Conservation (phyloP, 1,284 basidiomycete genomes). For the Apiotrichum gracile region DNA sequence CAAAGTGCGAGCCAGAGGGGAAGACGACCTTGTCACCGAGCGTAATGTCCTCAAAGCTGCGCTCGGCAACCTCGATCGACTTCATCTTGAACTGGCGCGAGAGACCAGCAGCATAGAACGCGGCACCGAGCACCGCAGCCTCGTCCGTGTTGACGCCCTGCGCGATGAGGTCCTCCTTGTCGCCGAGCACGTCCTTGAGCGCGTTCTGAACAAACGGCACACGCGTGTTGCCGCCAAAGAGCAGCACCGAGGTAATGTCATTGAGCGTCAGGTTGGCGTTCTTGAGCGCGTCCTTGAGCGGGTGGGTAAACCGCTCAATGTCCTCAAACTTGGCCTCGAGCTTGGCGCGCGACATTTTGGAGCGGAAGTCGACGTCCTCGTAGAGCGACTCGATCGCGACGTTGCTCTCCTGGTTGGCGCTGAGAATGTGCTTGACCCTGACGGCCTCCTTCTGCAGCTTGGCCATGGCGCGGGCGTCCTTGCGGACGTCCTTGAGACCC, state of each 20-base stretch:
- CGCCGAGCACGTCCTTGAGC: conserved; percentile 67
- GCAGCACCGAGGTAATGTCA: conserved; percentile 72
- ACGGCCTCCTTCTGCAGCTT: conserved; percentile 90
- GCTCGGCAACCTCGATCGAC: conserved; percentile 77
- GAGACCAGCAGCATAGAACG: conserved; percentile 82
- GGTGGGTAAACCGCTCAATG: conserved; percentile 57
- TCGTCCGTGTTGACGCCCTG: conserved; percentile 97
- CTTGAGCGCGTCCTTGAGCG: conserved; percentile 69
- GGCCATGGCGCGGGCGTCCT: conserved; percentile 79
- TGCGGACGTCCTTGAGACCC: conserved; percentile 25
- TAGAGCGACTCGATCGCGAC: conserved; percentile 76
- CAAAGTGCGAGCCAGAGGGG: conserved; percentile 64
- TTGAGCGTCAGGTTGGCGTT: conserved; percentile 65
- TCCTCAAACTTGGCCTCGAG: conserved; percentile 66
- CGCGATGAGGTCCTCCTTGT: conserved; percentile 68
- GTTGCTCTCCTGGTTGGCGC: conserved; percentile 78
- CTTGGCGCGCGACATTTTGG: conserved; percentile 65
- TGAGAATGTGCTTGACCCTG: conserved; percentile 85
- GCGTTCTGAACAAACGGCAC: conserved; percentile 87
- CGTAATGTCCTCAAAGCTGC: conserved; percentile 57
- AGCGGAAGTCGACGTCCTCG: conserved; percentile 84
- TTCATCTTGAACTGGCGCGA: conserved; percentile 94
- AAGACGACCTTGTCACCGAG: conserved; percentile 55
- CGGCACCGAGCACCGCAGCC: conserved; percentile 89
- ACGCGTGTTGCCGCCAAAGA: conserved; percentile 83